Conservation (phyloP, 805 yeast species). For the Spathaspora boniae region DNA sequence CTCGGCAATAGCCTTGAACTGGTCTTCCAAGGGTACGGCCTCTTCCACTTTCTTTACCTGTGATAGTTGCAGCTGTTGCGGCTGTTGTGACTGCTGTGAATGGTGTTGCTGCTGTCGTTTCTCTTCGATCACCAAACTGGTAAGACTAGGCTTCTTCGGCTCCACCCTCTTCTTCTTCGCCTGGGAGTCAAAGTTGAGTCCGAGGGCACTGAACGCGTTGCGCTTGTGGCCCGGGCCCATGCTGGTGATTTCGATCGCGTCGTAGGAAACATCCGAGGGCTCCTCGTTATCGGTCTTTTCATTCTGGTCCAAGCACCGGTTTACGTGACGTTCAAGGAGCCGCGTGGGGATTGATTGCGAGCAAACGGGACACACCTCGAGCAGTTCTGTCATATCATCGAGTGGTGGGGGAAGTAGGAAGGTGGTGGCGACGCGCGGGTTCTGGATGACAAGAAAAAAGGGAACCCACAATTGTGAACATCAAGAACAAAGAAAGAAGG, state of each 20-base stretch:
- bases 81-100: too few relatives aligned
- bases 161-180: slow-evolving; percentile 18
- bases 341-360: slow-evolving; percentile 17
- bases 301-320: slow-evolving; percentile 34
- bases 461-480: too few relatives aligned
- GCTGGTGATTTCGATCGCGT: background rate
- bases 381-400: slow-evolving; percentile 4
- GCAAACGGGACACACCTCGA: slow-evolving; percentile 35
- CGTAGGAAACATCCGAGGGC: background rate
- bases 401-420: background rate
- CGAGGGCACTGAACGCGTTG: slow-evolving; percentile 32
- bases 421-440: too few relatives aligned
- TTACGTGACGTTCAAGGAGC: slow-evolving; percentile 38
- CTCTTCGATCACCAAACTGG: slow-evolving; percentile 34
- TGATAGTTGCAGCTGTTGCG: too few relatives aligned
- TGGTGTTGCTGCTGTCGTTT: slow-evolving; percentile 22
- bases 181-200: slow-evolving; percentile 27
- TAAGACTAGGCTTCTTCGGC: slow-evolving; percentile 26
- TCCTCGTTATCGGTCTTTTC: slow-evolving; percentile 11
- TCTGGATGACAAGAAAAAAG: background rate
- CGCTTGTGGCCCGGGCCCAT: slow-evolving; percentile 6
- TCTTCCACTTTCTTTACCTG: slow-evolving; percentile 12
- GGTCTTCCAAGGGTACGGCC: slow-evolving; percentile 6
- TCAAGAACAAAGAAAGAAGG: too few relatives aligned
- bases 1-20: slow-evolving; percentile 2